These are phyloP conservation scores for Ophiostoma himal-ulmi DNA, from an alignment of 2,329 filamentous ascomycete genomes.

Conservation along the genomic window DNA sequence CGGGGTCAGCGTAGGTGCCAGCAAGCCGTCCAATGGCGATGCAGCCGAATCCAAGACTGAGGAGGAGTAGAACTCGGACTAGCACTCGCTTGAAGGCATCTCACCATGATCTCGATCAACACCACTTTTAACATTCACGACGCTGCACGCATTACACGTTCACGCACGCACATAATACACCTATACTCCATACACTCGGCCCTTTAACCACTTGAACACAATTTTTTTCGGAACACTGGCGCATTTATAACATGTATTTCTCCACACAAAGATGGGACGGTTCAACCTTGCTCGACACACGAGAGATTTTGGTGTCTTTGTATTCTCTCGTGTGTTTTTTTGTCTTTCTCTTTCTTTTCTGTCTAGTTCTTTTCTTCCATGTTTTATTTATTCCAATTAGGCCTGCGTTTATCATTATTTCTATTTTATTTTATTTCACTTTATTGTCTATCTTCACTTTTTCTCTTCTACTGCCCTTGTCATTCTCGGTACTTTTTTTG, in stretches of 20 bases:
- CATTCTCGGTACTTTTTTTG: slow-evolving; percentile 1
- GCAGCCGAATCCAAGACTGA: slow-evolving; percentile 19
- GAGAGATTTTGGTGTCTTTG: neutral
- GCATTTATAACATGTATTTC: slow-evolving; percentile 7
- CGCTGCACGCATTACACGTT: neutral
- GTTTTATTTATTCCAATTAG: slow-evolving; percentile 11
- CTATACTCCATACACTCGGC: neutral
- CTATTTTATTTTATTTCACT: neutral
- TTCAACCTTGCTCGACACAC: neutral
- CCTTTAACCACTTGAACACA: neutral
- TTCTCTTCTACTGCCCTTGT: slow-evolving; percentile 3
- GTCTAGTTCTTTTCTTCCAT: neutral
- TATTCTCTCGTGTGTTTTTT: neutral
- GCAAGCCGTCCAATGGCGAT: slow-evolving; percentile 14
- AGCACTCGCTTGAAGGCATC: too few species aligned
- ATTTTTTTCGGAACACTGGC: neutral
- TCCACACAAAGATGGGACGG: neutral
- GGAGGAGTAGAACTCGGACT: slow-evolving; percentile 15
- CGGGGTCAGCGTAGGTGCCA: slow-evolving; percentile 20
- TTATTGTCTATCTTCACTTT: neutral
- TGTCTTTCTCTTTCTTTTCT: neutral
- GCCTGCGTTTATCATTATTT: slow-evolving; percentile 7
- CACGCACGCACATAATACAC: neutral
- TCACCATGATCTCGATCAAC: neutral
- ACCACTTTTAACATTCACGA: neutral